Evolutionary conservation across 768 basidiomycete species (phyloP), one percentile per base, ranked within the genome.

Genomic region (Pulveroboletus sp.): DNA sequence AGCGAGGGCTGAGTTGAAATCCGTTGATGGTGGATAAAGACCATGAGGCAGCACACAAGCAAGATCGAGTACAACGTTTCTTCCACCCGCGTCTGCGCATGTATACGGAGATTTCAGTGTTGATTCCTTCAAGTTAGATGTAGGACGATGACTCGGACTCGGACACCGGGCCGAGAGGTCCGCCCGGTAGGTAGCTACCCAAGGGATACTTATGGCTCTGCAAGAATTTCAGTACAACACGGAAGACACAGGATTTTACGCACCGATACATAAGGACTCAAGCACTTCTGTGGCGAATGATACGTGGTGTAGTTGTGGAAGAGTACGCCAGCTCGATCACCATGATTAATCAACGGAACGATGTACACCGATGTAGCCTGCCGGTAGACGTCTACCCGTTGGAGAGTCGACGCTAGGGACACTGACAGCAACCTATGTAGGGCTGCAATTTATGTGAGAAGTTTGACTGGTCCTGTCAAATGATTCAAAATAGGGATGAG

Each of bases 1-100:
- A 3, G 87, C 90, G 17, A 94, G 80, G 12, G 73, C 75, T 49
- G 83, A 84, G 56, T 75, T 79, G 64, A 84, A 84, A 44, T 77
- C 71, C 7, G 72, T 61, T 51, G 77, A 85, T 4, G 90, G 87
- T 11, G 90, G 90, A 74, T 85, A 90, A 43, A 93, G 75, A 31
- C 90, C 90, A 62, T 93, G 92, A 35, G 90, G 76, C 33, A 91
- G 71, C 12, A 90, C 89, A 51, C 85, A 84, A 16, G 89, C 84
- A 8, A 85, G 86, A 74, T 93, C 87, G 68, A 88, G 85, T 55
- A 90, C 87, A 39, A 85, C 83, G 20, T 81, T 76, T 43, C 90
- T 90, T 67, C 83, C 83, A 36, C 89, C 89, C 41, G 83, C 81
- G 68, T 92, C 90, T 60, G 87, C 87, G 52, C 82, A 87, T 78